These are phyloP conservation scores for Fusarium multiceps DNA, from an alignment of 2,329 filamentous ascomycete species.

Conservation along the genomic window DNA sequence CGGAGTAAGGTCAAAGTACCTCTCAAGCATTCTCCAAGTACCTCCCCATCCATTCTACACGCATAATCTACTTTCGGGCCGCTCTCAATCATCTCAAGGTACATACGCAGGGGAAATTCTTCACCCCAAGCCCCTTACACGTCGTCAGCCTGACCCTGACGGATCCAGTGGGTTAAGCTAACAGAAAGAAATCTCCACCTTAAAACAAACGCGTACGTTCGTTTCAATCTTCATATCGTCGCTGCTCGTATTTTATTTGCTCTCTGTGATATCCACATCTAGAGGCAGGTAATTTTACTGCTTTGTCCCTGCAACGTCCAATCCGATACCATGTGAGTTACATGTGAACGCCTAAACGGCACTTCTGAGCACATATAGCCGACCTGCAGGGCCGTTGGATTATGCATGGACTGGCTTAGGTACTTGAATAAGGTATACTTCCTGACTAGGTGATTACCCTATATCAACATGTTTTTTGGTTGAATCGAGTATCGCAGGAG, in stretches of 20 bases:
- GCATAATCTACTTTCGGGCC: constrained; percentile 7
- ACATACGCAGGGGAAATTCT: constrained; percentile 19
- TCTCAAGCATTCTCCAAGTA: constrained; percentile 13
- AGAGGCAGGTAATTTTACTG: constrained; percentile 2
- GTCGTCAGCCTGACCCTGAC: constrained; percentile 46
- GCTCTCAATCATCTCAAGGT: constrained; percentile 13
- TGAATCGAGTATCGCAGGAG: not conserved
- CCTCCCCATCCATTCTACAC: not conserved
- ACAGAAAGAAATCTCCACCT: not conserved
- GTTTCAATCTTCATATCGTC: constrained; percentile 13
- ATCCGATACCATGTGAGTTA: not conserved
- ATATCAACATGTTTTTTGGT: not conserved
- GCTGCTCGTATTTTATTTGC: constrained; percentile 12
- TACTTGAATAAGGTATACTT: not conserved
- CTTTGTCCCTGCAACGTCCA: not conserved
- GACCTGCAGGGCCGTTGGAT: constrained; percentile 1
- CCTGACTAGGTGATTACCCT: not conserved
- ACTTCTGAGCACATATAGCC: not conserved
- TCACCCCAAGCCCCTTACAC: constrained; percentile 35
- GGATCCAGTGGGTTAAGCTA: constrained; percentile 50
- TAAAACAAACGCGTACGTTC: constrained; percentile 52
- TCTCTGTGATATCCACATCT: not conserved
- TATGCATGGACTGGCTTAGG: not conserved
- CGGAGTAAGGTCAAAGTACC: constrained; percentile 13
- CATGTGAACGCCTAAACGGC: constrained; percentile 2